Conservation (phyloP, 495 filamentous ascomycete genomes). For the Lindgomyces ingoldianus region DNA sequence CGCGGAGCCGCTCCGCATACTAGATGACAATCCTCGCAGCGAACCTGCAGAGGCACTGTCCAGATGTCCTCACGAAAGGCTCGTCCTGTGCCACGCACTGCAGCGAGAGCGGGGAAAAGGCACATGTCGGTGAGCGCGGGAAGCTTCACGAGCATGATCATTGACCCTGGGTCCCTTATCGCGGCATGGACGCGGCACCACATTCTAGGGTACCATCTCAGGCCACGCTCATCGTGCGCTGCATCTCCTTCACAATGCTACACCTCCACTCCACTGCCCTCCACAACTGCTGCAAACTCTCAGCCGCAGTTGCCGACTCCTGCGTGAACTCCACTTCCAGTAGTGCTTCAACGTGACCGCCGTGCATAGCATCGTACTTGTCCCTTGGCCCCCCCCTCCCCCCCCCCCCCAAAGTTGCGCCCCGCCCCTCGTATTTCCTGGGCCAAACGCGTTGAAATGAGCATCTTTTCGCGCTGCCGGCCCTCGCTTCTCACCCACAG, state of each 20-base stretch:
- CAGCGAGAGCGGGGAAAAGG: not conserved
- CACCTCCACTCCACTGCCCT: too few relatives aligned
- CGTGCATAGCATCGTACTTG: not conserved
- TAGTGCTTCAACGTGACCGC: not conserved
- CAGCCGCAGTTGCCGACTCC: conserved; percentile 17
- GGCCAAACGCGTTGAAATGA: not conserved
- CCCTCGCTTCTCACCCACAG: not conserved
- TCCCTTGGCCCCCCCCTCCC: too few relatives aligned
- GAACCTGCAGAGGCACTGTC: not conserved
- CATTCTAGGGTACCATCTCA: not conserved
- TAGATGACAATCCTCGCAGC: too few relatives aligned
- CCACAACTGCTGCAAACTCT: conserved; percentile 2
- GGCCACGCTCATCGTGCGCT: not conserved
- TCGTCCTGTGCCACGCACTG: not conserved
- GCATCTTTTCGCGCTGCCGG: not conserved
- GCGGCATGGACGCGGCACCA: not conserved
- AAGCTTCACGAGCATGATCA: too few relatives aligned
- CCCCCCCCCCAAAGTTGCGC: too few relatives aligned
- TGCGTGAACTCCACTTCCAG: not conserved
- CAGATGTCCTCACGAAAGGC: not conserved
- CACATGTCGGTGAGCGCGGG: too few relatives aligned
- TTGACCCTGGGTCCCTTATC: not conserved
- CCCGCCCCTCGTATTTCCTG: conserved; percentile 13
- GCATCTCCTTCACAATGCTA: too few relatives aligned
- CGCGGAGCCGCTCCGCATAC: not conserved